phyloP scores from a whole-genome alignment of 495 filamentous ascomycete species.

The Penicillium dipodomyicola region DNA sequence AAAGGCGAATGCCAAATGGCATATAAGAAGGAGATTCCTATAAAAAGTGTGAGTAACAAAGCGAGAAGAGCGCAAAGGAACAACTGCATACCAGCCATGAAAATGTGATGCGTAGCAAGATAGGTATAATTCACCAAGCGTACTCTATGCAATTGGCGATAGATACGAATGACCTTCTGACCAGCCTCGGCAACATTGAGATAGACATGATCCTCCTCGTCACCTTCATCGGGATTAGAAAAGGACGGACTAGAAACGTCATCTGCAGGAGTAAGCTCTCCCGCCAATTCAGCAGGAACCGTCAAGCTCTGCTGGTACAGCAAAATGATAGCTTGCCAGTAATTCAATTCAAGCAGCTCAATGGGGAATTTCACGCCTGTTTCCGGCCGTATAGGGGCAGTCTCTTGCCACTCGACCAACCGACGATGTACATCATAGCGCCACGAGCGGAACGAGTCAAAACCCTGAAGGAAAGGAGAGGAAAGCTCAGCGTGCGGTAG shows the following conservation, averaged over 20 bases:
- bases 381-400: slow-evolving; percentile 69
- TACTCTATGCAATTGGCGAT: slow-evolving; percentile 83
- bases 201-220: slow-evolving; percentile 88
- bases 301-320: slow-evolving; percentile 88
- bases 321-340: slow-evolving; percentile 98
- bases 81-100: slow-evolving; percentile 74
- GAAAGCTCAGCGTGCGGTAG: slow-evolving; percentile 76
- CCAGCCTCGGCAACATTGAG: slow-evolving; percentile 93
- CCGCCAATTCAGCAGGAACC: slow-evolving; percentile 78
- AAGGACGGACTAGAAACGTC: slow-evolving; percentile 62
- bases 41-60: slow-evolving; percentile 10
- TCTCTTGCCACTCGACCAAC: slow-evolving; percentile 81
- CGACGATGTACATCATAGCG: slow-evolving; percentile 81
- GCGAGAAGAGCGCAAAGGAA: background rate
- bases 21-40: slow-evolving; percentile 90
- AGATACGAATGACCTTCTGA: slow-evolving; percentile 85
- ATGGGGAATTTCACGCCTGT: slow-evolving; percentile 84
- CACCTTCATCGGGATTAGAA: slow-evolving; percentile 56
- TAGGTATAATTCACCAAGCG: slow-evolving; percentile 95
- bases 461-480: slow-evolving; percentile 80
- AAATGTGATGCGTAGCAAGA: slow-evolving; percentile 93
- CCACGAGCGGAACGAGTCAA: slow-evolving; percentile 85
- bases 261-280: slow-evolving; percentile 69
- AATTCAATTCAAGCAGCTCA: slow-evolving; percentile 88
- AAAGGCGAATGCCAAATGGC: slow-evolving; percentile 94